Percentiles rank a stretch among this genome's conserved stretches.
Evolutionary conservation across 306 rosid genomes (phyloP).

Genomic region (Hylodesmum podocarpum): DNA sequence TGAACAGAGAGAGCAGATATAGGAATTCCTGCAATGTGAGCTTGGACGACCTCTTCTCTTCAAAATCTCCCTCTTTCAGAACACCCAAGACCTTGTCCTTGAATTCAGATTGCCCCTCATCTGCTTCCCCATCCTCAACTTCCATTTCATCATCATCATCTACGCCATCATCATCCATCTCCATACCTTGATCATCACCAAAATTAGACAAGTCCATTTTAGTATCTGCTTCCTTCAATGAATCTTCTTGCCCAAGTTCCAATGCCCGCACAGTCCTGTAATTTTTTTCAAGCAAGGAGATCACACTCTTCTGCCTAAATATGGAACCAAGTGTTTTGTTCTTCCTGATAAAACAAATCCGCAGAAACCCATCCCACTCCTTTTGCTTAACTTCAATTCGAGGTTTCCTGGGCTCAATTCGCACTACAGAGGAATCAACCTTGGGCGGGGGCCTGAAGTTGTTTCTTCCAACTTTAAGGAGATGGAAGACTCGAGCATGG

Average conservation of each 20-base stretch:
- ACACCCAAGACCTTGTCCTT: conserved; percentile 71
- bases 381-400: conserved; percentile 70
- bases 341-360: conserved; percentile 83
- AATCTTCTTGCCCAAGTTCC: conserved; percentile 45
- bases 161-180: conserved; percentile 52
- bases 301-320: conserved; percentile 82
- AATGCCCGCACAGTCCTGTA: conserved; percentile 70
- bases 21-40: conserved; percentile 75
- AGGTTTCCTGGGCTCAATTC: conserved; percentile 87
- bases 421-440: conserved; percentile 88
- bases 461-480: conserved; percentile 89
- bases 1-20: conserved; percentile 73
- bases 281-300: conserved; percentile 77
- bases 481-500: conserved; percentile 80
- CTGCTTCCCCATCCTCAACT: conserved; percentile 56
- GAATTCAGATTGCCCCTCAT: conserved; percentile 71
- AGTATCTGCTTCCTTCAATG: conserved; percentile 29
- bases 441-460: conserved; percentile 93
- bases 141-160: conserved; percentile 63
- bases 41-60: conserved; percentile 88
- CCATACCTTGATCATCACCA: conserved; percentile 54
- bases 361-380: conserved; percentile 93
- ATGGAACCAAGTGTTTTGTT: conserved; percentile 91
- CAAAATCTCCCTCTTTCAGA: conserved; percentile 78
- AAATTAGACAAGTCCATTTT: conserved; percentile 40